Conservation (phyloP, 768 basidiomycete species). For the Thelephora ganbajun region DNA sequence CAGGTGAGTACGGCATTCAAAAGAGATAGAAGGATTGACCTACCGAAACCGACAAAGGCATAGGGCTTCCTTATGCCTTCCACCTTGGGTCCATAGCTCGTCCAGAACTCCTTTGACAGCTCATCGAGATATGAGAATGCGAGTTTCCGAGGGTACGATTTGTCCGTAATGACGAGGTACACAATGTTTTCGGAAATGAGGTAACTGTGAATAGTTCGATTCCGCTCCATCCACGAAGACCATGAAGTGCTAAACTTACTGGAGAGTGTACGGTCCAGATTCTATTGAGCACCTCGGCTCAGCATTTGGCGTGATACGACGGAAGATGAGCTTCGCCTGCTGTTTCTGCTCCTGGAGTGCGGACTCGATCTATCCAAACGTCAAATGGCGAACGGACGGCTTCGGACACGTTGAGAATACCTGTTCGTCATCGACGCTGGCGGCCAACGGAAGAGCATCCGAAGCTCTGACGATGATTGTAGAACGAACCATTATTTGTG, state of each 20-base stretch:
- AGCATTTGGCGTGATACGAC: constrained; percentile 84
- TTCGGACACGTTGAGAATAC: constrained; percentile 24
- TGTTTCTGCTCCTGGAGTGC: constrained; percentile 95
- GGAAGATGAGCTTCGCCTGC: constrained; percentile 92
- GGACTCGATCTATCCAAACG: constrained; percentile 64
- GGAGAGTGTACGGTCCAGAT: constrained; percentile 87
- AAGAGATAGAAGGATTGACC: constrained; percentile 18
- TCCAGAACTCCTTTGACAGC: constrained; percentile 88
- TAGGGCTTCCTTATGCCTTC: constrained; percentile 93
- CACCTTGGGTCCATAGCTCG: constrained; percentile 86
- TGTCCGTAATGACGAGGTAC: constrained; percentile 90
- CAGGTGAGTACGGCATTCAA: background rate
- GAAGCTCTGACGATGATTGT: constrained; percentile 77
- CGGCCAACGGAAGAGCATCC: constrained; percentile 83
- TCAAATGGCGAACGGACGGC: constrained; percentile 6
- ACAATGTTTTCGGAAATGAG: constrained; percentile 89
- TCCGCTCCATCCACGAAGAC: background rate
- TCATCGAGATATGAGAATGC: constrained; percentile 97
- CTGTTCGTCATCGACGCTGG: constrained; percentile 95
- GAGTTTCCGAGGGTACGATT: constrained; percentile 92
- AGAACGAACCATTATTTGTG: constrained; percentile 59
- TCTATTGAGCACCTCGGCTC: constrained; percentile 97
- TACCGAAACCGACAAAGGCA: constrained; percentile 96
- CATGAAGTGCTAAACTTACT: constrained; percentile 40
- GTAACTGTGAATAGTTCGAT: constrained; percentile 45